Conservation (phyloP, 495 filamentous ascomycete genomes). For the Daldinia concentrica region DNA sequence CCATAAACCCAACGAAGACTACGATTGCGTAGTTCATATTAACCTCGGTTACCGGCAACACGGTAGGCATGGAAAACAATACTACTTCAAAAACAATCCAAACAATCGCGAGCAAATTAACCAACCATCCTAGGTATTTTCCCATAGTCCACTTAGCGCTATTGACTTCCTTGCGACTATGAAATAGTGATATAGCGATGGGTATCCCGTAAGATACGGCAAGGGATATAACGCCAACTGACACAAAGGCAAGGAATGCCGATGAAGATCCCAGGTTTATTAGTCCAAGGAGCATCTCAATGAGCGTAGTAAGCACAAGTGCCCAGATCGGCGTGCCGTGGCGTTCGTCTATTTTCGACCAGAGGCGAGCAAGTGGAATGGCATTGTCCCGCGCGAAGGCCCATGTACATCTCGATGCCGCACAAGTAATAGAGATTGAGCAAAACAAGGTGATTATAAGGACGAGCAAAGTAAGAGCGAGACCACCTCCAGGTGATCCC, state of each 20-base stretch:
- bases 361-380: constrained; percentile 69
- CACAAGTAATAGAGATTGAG: constrained; percentile 62
- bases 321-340: constrained; percentile 61
- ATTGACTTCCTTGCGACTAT: constrained; percentile 48
- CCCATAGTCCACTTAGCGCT: constrained; percentile 66
- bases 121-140: constrained; percentile 55
- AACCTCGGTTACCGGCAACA: constrained; percentile 65
- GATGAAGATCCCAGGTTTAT: constrained; percentile 64
- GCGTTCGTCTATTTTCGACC: constrained; percentile 60
- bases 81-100: constrained; percentile 65
- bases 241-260: constrained; percentile 65
- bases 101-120: constrained; percentile 54
- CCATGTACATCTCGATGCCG: constrained; percentile 62
- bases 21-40: constrained; percentile 74
- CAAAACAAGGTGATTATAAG: constrained; percentile 69
- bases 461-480: constrained; percentile 73
- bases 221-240: constrained; percentile 67
- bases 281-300: constrained; percentile 62
- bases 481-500: constrained; percentile 65
- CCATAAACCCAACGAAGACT: constrained; percentile 67
- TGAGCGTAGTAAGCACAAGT: constrained; percentile 61
- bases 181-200: constrained; percentile 53
- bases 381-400: constrained; percentile 66
- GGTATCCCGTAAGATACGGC: constrained; percentile 70
- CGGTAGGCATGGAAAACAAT: constrained; percentile 71